phyloP scores from a whole-genome alignment of 345 rosid species.

The Salix purpurea region DNA sequence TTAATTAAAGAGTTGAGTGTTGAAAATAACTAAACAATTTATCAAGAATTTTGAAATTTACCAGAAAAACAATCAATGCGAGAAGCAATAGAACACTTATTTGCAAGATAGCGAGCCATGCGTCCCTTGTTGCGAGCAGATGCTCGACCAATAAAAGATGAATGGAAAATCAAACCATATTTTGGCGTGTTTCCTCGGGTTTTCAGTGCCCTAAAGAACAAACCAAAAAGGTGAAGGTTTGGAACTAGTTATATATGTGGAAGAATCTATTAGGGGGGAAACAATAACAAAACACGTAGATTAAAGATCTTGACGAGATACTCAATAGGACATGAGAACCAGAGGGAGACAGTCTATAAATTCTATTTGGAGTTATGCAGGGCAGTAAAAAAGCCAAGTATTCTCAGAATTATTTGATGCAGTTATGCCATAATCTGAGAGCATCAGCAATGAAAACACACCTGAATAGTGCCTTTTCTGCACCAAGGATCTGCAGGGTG shows the following conservation, averaged over 20 bases:
- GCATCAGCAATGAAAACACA: constrained; percentile 15
- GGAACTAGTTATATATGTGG: background rate
- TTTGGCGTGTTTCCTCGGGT: constrained; percentile 97
- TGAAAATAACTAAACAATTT: background rate
- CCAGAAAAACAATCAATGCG: constrained; percentile 93
- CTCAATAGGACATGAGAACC: background rate
- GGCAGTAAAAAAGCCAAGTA: background rate
- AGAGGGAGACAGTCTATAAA: background rate
- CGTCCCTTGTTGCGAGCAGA: constrained; percentile 90
- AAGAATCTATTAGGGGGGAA: background rate
- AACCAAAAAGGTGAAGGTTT: background rate
- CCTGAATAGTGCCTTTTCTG: constrained; percentile 97
- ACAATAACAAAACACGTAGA: background rate
- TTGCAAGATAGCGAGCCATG: constrained; percentile 93
- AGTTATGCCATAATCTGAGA: background rate
- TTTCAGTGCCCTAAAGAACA: constrained; percentile 65
- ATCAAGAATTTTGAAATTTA: constrained; percentile 14
- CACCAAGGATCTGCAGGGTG: constrained; percentile 96
- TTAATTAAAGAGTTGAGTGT: background rate
- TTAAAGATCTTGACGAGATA: background rate
- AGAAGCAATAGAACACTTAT: constrained; percentile 92
- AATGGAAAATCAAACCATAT: constrained; percentile 91
- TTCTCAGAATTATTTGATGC: background rate
- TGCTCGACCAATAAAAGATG: constrained; percentile 88
- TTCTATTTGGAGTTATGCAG: background rate